phyloP scores from a whole-genome alignment of 225 moss, liverwort and hornwort species.

The Physcomitrium patens region DNA sequence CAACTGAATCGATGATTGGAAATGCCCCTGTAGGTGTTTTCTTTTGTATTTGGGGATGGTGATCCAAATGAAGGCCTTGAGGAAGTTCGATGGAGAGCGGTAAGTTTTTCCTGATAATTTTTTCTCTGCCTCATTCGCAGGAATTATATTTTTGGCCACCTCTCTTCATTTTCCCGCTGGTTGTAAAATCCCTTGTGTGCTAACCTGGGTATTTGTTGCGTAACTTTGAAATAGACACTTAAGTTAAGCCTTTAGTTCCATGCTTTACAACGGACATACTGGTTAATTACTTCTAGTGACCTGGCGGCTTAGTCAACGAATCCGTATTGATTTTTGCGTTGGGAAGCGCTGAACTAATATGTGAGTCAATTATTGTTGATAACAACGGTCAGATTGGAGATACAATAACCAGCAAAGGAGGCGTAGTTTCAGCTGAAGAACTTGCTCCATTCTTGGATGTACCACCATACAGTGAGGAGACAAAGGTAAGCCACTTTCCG shows the following conservation, averaged over 20 bases:
- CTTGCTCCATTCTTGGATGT: constrained; percentile 86
- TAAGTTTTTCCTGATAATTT: constrained; percentile 43
- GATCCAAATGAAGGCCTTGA: constrained; percentile 96
- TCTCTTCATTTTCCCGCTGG: too few species aligned
- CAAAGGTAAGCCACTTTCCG: constrained; percentile 40
- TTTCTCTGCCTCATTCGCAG: background rate
- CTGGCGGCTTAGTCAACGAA: constrained; percentile 20
- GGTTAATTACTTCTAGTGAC: constrained; percentile 1
- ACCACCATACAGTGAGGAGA: constrained; percentile 62
- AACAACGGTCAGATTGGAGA: constrained; percentile 66
- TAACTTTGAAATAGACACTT: constrained; percentile 13
- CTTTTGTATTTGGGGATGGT: constrained; percentile 95
- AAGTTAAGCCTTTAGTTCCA: background rate
- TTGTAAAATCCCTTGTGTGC: too few species aligned
- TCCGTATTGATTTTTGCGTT: background rate
- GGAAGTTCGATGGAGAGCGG: constrained; percentile 91
- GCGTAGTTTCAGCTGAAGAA: constrained; percentile 86
- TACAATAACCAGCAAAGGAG: constrained; percentile 79
- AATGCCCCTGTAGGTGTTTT: constrained; percentile 74
- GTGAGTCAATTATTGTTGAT: background rate
- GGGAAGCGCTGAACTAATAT: background rate
- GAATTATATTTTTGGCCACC: too few species aligned
- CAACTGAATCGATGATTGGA: constrained; percentile 5
- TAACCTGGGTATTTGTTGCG: constrained; percentile 12
- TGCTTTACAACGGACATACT: background rate